A percentile compares a stretch with the other conserved stretches of the same genome.
These are phyloP conservation scores for Gastrolobium bilobum DNA, from an alignment of 306 rosid genomes.

Conservation along the genomic window DNA sequence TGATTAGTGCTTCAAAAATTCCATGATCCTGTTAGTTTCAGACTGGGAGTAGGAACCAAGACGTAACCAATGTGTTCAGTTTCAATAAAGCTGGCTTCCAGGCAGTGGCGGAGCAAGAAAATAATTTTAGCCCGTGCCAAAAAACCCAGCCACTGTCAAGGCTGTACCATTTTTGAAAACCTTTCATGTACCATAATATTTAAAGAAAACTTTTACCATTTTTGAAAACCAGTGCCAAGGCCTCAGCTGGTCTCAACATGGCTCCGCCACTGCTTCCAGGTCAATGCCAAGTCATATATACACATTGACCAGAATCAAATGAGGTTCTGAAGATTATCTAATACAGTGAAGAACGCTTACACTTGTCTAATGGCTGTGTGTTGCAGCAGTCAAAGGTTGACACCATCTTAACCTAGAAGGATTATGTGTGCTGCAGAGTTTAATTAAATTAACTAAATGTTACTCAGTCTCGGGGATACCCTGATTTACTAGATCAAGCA, in stretches of 20 bases:
- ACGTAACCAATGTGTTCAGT: not conserved
- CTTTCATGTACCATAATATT: too few relatives aligned
- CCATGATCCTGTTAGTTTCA: not conserved
- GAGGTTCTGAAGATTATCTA: not conserved
- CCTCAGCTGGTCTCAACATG: too few relatives aligned
- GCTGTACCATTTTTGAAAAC: too few relatives aligned
- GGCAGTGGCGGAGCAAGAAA: not conserved
- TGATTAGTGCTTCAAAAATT: not conserved
- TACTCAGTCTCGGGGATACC: not conserved
- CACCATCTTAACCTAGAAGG: conserved; percentile 12
- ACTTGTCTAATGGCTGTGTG: not conserved
- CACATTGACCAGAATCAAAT: not conserved
- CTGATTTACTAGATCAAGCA: conserved; percentile 5
- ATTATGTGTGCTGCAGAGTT: not conserved
- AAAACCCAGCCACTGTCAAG: too few relatives aligned
- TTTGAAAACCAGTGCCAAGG: too few relatives aligned
- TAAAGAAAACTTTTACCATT: too few relatives aligned
- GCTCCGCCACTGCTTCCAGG: not conserved
- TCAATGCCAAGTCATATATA: conserved; percentile 9
- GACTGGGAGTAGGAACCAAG: conserved; percentile 1
- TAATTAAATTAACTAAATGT: not conserved
- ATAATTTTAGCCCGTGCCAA: too few relatives aligned
- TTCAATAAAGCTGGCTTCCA: not conserved
- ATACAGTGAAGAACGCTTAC: not conserved
- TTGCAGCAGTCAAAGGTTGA: conserved; percentile 10